Conservation (phyloP, 768 basidiomycete genomes). For the Suillus paluster region DNA sequence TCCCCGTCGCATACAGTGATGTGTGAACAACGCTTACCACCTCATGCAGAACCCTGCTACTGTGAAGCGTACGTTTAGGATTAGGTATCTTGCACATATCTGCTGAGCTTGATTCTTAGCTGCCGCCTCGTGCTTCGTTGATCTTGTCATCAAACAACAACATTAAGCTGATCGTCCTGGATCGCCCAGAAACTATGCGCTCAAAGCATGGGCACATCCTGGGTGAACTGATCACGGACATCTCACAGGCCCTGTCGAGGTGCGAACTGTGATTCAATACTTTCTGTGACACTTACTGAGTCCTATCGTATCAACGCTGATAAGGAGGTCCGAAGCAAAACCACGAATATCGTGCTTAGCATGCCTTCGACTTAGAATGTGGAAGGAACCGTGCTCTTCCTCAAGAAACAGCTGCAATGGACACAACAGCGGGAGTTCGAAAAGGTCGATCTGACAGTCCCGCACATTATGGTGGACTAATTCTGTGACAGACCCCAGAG, state of each 20-base stretch:
- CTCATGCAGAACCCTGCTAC: slow-evolving; percentile 96
- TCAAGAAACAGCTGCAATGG: slow-evolving; percentile 96
- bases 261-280: slow-evolving; percentile 26
- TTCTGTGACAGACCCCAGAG: slow-evolving; percentile 73
- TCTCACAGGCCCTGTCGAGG: slow-evolving; percentile 89
- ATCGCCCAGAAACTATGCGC: slow-evolving; percentile 82
- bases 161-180: slow-evolving; percentile 95
- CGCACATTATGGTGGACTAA: neutral
- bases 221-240: slow-evolving; percentile 92
- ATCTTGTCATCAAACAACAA: slow-evolving; percentile 96
- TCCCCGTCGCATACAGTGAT: slow-evolving; percentile 92
- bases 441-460: slow-evolving; percentile 57
- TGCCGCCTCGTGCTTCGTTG: slow-evolving; percentile 86
- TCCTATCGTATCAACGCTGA: slow-evolving; percentile 64
- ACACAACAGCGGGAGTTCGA: slow-evolving; percentile 93
- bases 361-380: slow-evolving; percentile 95
- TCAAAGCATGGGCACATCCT: slow-evolving; percentile 89
- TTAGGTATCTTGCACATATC: neutral
- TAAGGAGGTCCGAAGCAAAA: slow-evolving; percentile 95
- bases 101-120: slow-evolving; percentile 49
- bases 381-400: slow-evolving; percentile 93
- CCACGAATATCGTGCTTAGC: slow-evolving; percentile 84
- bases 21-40: slow-evolving; percentile 96
- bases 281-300: slow-evolving; percentile 2
- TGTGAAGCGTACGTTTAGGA: slow-evolving; percentile 71